Conservation (phyloP, 202 grass and related monocot genomes). For the Musa balbisiana region DNA sequence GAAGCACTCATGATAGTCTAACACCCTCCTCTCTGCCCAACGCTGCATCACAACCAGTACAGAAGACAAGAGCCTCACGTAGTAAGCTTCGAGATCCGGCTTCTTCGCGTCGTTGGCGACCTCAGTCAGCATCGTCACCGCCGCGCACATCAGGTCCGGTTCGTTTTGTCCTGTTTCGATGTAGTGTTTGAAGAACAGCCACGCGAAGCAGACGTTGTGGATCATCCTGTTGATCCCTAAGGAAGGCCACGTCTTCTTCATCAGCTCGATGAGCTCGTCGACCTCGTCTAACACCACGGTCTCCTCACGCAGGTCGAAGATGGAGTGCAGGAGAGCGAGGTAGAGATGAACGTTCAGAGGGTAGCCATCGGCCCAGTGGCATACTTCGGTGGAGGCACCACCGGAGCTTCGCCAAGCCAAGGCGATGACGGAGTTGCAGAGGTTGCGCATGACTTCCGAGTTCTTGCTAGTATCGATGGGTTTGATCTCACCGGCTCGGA, state of each 20-base stretch:
- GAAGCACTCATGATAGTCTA: slow-evolving; percentile 67
- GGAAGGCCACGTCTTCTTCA: slow-evolving; percentile 15
- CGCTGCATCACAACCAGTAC: slow-evolving; percentile 54
- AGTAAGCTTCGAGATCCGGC: slow-evolving; percentile 35
- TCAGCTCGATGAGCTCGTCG: slow-evolving; percentile 17
- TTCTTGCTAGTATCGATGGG: slow-evolving; percentile 15
- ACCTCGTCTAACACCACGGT: slow-evolving; percentile 10
- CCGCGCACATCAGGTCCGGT: slow-evolving; percentile 45
- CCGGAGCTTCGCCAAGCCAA: neutral
- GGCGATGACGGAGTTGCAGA: slow-evolving; percentile 8
- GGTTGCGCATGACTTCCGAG: slow-evolving; percentile 7
- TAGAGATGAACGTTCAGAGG: slow-evolving; percentile 14
- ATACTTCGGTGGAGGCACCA: neutral
- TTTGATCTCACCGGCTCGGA: neutral
- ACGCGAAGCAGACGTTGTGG: slow-evolving; percentile 18
- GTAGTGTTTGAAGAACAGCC: slow-evolving; percentile 7
- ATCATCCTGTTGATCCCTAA: slow-evolving; percentile 10
- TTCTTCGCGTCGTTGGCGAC: slow-evolving; percentile 51
- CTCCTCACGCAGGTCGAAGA: slow-evolving; percentile 12
- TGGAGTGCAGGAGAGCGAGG: slow-evolving; percentile 3
- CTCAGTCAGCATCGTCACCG: slow-evolving; percentile 53
- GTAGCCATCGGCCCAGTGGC: slow-evolving; percentile 21
- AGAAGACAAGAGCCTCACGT: slow-evolving; percentile 45
- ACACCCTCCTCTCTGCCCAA: slow-evolving; percentile 70
- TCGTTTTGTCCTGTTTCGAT: slow-evolving; percentile 29